Evolutionary conservation across 495 filamentous ascomycete genomes (phyloP), one percentile per base, ranked within the genome.

Genomic region (Tuber calosporum): DNA sequence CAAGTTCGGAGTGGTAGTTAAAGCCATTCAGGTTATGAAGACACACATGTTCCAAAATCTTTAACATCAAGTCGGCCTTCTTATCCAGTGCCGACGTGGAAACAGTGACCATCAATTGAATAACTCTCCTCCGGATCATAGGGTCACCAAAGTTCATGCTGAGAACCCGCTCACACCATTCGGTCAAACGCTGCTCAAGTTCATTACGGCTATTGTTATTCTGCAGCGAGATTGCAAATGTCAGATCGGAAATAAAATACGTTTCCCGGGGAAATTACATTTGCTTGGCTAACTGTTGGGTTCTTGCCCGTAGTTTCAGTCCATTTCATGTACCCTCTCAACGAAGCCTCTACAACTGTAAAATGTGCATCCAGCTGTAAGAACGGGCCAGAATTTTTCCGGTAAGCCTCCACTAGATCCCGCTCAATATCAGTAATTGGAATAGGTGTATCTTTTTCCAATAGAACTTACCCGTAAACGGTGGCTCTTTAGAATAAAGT

Each of bases 321-420:
- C 93, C 93, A 97, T 82, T 90, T 92, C 71, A 89, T 87, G 77
- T 91, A 97, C 9, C 95, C 95, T 81, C 93, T 97, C 62, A 98
- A 83, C 8, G 92, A 91, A n/a, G 93, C 91, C 82, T 97, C 92
- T 1, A 97, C 89, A 6, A 97, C 91, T 6, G 91, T 91, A 73
- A 93, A 92, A 76, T 97, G 93, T 13, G 93, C 91, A 82, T 99
- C 95, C 4, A 94, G 89, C 17, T 87, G 88, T 79, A 99, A 87
- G 4, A 93, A 86, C 42, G 90, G 86, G 69, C 90, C 85, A 0
- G 93, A 93, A 48, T 87, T 90, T 80, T 93, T 96, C n/a, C 87
- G 88, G 82, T 97, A 99, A 15, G 84, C 88, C 78, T 88, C 85
- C 73, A 89, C 88, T 93, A 71, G 66, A 42, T 68, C 66, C 22